Evolutionary conservation across 345 rosid species (phyloP), one percentile per base, ranked within the genome.

Genomic region (Syzygium aqueum): DNA sequence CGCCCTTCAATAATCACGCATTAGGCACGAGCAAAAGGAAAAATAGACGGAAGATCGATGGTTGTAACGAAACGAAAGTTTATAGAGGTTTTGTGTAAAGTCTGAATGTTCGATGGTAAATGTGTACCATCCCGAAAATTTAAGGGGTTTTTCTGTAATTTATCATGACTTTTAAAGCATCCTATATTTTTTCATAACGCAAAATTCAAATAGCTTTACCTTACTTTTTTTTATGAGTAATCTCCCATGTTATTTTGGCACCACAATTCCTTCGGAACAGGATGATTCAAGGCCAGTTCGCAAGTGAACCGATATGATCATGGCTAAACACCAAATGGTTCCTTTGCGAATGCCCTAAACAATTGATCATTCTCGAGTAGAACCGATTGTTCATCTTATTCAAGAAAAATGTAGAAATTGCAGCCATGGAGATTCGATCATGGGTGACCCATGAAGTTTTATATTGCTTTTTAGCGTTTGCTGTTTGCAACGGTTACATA

Each of bases 341-440:
- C 30, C 9, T 61, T n/a, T 61, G 19, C 13, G 30, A 61, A n/a
- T n/a, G 10, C 19, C 28, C 73, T 61, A n/a, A 13, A 61, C 1
- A 0, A 0, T 61, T 0, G 0, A 61, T n/a, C 15, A 3, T n/a
- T 61, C 30, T 3, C 0, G 3, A 59, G 28, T 11, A 1, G 2
- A 57, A 57, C 5, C 8, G 4, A 27, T n/a, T 27, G 15, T 61
- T 27, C 4, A 27, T 61, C 8, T 61, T 13, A n/a, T n/a, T 61
- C n/a, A n/a, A 6, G 37, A 61, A 61, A 27, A n/a, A n/a, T 61
- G 8, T 61, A n/a, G 33, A 61, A 61, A 61, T 13, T n/a, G 33
- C 21, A n/a, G 19, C 65, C 37, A 61, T n/a, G 37, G 73, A 61
- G 33, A 61, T 13, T n/a, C 73, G 4, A 61, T 13, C 73, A 1